These are phyloP conservation scores for Perilla frutescens DNA, from an alignment of 257 asterid species.

Conservation along the genomic window DNA sequence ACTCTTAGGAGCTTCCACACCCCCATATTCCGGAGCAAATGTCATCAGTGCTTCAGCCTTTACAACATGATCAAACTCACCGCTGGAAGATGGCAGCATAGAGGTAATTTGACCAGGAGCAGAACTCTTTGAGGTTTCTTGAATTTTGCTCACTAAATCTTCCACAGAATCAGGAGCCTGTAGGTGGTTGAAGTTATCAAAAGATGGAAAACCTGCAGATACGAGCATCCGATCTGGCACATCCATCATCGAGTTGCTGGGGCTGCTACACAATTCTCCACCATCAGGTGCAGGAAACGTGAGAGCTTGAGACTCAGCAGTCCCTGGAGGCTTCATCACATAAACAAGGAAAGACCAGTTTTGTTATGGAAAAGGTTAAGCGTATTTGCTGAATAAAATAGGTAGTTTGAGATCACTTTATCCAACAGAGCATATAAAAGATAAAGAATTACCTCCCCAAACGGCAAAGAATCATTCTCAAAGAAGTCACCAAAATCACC, in stretches of 20 bases:
- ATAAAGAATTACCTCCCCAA: conserved; percentile 84
- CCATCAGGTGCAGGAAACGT: conserved; percentile 68
- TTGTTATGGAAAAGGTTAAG: conserved; percentile 2
- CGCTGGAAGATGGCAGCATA: conserved; percentile 50
- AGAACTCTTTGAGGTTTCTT: conserved; percentile 56
- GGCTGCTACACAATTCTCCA: conserved; percentile 80
- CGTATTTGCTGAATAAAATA: neutral
- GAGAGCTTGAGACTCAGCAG: conserved; percentile 76
- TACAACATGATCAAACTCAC: conserved; percentile 87
- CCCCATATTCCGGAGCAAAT: conserved; percentile 96
- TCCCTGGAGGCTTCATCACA: conserved; percentile 92
- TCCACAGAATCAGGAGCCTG: conserved; percentile 64
- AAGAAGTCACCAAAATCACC: conserved; percentile 99
- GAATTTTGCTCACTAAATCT: conserved; percentile 67
- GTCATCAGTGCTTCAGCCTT: conserved; percentile 97
- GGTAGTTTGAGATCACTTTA: conserved; percentile 12
- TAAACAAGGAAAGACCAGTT: conserved; percentile 39
- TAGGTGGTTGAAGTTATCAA: conserved; percentile 69
- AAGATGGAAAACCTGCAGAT: conserved; percentile 68
- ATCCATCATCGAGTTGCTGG: conserved; percentile 83
- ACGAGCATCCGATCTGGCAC: conserved; percentile 81
- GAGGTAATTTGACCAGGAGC: conserved; percentile 57
- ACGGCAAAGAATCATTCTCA: conserved; percentile 80
- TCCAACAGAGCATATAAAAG: conserved; percentile 19
- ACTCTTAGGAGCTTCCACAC: conserved; percentile 76